phyloP scores from a whole-genome alignment of 2,329 filamentous ascomycete species.

The Fusarium mexicanum region DNA sequence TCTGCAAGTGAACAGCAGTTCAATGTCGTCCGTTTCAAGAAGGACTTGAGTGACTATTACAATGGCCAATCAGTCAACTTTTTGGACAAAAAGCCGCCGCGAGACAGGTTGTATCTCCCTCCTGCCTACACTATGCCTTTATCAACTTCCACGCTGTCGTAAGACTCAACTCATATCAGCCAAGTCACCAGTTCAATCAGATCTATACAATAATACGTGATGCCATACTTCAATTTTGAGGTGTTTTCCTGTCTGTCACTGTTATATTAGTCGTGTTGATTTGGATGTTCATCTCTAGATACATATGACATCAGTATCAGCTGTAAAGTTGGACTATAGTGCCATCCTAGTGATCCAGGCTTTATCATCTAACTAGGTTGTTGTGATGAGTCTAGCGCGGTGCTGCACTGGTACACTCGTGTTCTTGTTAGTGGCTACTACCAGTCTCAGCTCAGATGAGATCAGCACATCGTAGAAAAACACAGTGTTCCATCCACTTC shows the following conservation, averaged over 20 bases:
- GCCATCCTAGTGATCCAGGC: background rate
- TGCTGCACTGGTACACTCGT: background rate
- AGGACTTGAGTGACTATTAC: background rate
- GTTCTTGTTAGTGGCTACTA: background rate
- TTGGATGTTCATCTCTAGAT: background rate
- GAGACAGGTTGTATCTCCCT: background rate
- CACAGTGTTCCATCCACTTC: slow-evolving; percentile 20
- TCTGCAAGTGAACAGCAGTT: background rate
- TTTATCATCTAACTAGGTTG: background rate
- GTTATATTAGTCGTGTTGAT: background rate
- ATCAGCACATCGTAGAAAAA: slow-evolving; percentile 18
- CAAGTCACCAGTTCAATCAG: background rate
- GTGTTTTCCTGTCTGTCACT: background rate
- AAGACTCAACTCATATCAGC: background rate
- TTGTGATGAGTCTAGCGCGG: background rate
- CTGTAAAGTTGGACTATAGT: background rate
- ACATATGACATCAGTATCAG: background rate
- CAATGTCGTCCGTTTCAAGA: background rate
- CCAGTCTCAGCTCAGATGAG: background rate
- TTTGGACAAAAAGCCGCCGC: background rate
- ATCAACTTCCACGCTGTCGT: background rate
- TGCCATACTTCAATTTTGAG: background rate
- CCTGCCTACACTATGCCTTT: background rate
- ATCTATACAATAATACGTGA: background rate
- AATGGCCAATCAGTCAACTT: background rate